Conservation (phyloP, 2,329 filamentous ascomycete genomes). For the Colletotrichum sojae region DNA sequence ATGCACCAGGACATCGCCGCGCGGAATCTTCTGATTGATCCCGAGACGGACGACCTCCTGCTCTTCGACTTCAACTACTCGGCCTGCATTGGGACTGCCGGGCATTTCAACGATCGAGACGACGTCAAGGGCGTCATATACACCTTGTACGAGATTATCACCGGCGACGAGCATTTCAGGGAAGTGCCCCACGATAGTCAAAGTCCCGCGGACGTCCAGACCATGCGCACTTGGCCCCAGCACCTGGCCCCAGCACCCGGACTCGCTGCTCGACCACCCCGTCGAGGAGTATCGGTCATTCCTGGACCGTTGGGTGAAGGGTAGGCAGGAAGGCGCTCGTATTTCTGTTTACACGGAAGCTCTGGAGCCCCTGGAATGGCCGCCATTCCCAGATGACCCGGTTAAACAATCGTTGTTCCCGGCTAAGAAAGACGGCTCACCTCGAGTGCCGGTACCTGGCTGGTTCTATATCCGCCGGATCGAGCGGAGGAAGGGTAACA, state of each 20-base stretch:
- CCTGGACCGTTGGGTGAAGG: slow-evolving; percentile 46
- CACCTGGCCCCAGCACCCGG: slow-evolving; percentile 52
- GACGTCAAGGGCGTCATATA: slow-evolving; percentile 53
- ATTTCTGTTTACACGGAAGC: slow-evolving; percentile 33
- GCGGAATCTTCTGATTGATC: slow-evolving; percentile 55
- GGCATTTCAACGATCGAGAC: slow-evolving; percentile 43
- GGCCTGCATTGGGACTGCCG: slow-evolving; percentile 42
- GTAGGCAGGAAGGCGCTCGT: background rate
- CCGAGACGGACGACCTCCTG: slow-evolving; percentile 49
- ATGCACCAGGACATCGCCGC: slow-evolving; percentile 55
- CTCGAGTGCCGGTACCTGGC: slow-evolving; percentile 15
- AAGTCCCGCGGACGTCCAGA: slow-evolving; percentile 40
- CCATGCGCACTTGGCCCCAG: slow-evolving; percentile 46
- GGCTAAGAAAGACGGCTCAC: background rate
- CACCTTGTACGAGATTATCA: slow-evolving; percentile 54
- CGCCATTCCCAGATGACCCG: slow-evolving; percentile 39
- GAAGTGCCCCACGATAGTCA: slow-evolving; percentile 46
- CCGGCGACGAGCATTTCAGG: slow-evolving; percentile 46
- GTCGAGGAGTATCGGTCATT: slow-evolving; percentile 47
- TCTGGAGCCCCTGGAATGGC: slow-evolving; percentile 46
- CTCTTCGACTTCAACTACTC: slow-evolving; percentile 55
- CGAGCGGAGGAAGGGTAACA: slow-evolving; percentile 33
- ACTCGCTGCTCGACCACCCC: slow-evolving; percentile 49
- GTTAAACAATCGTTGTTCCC: slow-evolving; percentile 23
- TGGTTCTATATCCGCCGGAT: background rate